Conservation (phyloP, 352 stramenopile genomes). For the Pythium oligandrum region DNA sequence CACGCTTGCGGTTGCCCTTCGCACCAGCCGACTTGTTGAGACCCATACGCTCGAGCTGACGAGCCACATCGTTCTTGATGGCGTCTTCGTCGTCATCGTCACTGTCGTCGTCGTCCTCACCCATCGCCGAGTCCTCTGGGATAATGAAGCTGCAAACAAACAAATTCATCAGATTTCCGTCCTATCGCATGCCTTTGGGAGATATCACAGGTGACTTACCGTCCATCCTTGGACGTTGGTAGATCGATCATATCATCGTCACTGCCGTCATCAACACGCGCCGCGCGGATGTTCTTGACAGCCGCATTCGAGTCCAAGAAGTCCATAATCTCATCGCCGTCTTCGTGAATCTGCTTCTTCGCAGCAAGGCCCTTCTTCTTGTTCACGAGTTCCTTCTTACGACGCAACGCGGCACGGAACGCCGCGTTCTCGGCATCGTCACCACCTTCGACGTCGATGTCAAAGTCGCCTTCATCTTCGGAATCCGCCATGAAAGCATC, state of each 20-base stretch:
- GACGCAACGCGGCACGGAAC: slow-evolving; percentile 70
- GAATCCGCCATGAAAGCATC: slow-evolving; percentile 83
- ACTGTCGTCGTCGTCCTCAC: slow-evolving; percentile 34
- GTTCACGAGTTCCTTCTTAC: slow-evolving; percentile 70
- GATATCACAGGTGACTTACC: slow-evolving; percentile 37
- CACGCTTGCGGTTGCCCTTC: slow-evolving; percentile 50
- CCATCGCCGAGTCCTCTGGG: slow-evolving; percentile 50
- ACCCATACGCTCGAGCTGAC: slow-evolving; percentile 79
- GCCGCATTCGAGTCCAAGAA: slow-evolving; percentile 90
- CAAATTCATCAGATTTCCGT: neutral
- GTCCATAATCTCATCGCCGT: slow-evolving; percentile 89
- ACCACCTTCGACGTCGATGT: slow-evolving; percentile 60
- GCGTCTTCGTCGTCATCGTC: slow-evolving; percentile 64
- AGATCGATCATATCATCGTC: slow-evolving; percentile 81
- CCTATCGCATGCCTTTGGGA: neutral
- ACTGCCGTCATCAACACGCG: slow-evolving; percentile 36
- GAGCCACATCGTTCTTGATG: slow-evolving; percentile 82
- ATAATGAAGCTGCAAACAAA: slow-evolving; percentile 62
- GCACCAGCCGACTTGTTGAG: slow-evolving; percentile 36
- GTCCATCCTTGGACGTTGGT: slow-evolving; percentile 89
- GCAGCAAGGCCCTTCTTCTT: slow-evolving; percentile 44
- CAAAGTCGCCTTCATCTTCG: slow-evolving; percentile 68
- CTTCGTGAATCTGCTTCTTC: slow-evolving; percentile 51
- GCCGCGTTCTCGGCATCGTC: slow-evolving; percentile 70
- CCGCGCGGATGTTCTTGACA: slow-evolving; percentile 83